Conservation (phyloP, 2,329 filamentous ascomycete genomes). For the Fusarium veterinarium region DNA sequence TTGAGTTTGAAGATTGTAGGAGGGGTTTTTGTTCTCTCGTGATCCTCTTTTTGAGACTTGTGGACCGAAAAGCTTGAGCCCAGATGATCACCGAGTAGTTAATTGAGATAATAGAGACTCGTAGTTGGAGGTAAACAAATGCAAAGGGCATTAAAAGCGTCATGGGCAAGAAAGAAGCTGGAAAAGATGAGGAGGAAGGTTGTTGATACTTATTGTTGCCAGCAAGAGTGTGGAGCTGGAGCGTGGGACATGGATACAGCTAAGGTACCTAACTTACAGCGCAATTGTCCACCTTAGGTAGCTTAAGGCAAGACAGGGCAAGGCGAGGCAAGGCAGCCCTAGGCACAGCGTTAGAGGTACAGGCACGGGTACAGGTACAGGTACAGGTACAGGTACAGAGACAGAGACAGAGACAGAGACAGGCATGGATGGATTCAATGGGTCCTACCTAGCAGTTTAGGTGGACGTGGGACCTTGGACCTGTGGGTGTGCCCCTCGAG, state of each 20-base stretch:
- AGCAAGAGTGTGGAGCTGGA: conserved; percentile 45
- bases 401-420: conserved; percentile 1
- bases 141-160: conserved; percentile 27
- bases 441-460: conserved; percentile 16
- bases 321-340: conserved; percentile 3
- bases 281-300: background rate
- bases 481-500: conserved; percentile 42
- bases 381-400: background rate
- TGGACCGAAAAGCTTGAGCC: background rate
- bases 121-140: conserved; percentile 8
- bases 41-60: conserved; percentile 6
- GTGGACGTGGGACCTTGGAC: conserved; percentile 26
- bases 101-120: background rate
- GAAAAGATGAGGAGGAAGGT: conserved; percentile 44
- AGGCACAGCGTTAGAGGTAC: conserved; percentile 29
- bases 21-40: conserved; percentile 33
- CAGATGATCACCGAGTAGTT: background rate
- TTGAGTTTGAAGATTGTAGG: conserved; percentile 28
- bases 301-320: conserved; percentile 11
- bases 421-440: conserved; percentile 12
- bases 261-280: conserved; percentile 23
- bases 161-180: conserved; percentile 37
- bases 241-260: conserved; percentile 33
- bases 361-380: background rate
- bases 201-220: conserved; percentile 48